These are phyloP conservation scores for Fragilaria crotonensis DNA, from an alignment of 108 stramenopile genomes.

Conservation along the genomic window DNA sequence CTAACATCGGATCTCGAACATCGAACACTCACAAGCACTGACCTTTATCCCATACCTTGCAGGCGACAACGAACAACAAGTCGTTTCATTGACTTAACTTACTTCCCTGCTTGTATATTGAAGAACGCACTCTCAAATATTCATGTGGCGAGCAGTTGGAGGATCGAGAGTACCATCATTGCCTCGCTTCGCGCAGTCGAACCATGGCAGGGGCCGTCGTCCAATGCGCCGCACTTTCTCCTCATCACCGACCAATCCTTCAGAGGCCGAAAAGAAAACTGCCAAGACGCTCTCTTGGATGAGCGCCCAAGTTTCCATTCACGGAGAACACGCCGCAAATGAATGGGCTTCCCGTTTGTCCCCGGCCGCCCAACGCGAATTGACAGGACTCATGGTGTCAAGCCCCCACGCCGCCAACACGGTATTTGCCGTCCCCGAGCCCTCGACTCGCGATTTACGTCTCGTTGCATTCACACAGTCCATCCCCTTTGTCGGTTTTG, in stretches of 20 bases:
- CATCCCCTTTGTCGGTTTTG: constrained; percentile 89
- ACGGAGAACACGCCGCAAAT: background rate
- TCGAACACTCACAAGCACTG: too few species aligned
- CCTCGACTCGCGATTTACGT: constrained; percentile 39
- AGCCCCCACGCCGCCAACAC: background rate
- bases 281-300: constrained; percentile 8
- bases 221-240: too few species aligned
- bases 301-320: background rate
- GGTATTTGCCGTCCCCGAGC: constrained; percentile 43
- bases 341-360: constrained; percentile 2
- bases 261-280: background rate
- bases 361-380: constrained; percentile 4
- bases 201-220: too few species aligned
- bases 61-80: too few species aligned
- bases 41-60: too few species aligned
- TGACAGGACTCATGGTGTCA: background rate
- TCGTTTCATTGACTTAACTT: too few species aligned
- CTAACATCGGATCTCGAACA: too few species aligned
- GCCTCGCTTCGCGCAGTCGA: too few species aligned
- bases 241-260: background rate
- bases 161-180: too few species aligned
- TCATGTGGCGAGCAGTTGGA: too few species aligned
- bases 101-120: too few species aligned
- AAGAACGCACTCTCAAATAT: too few species aligned
- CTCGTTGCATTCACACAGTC: constrained; percentile 51